Evolutionary conservation across 2,329 filamentous ascomycete genomes (phyloP).

Genomic region (Exophiala dermatitidis): DNA sequence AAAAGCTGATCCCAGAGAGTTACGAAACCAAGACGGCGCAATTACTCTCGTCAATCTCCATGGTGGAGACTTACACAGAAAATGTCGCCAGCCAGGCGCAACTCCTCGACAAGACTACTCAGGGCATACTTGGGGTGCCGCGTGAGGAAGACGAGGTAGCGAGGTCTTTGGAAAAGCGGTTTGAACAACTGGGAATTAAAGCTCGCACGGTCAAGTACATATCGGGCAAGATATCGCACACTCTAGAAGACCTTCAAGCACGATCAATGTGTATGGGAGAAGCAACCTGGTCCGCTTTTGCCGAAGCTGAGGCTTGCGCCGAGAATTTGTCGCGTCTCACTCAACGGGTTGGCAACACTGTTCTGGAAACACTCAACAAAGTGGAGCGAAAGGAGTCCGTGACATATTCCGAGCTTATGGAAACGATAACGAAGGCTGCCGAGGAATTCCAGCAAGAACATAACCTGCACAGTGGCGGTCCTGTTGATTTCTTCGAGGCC

Average conservation of each 20-base stretch:
- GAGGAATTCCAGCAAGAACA: not conserved
- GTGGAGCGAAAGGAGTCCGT: slow-evolving; percentile 38
- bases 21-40: slow-evolving; percentile 69
- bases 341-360: slow-evolving; percentile 58
- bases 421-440: slow-evolving; percentile 12
- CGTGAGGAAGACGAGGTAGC: slow-evolving; percentile 63
- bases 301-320: slow-evolving; percentile 59
- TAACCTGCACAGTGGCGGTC: not conserved
- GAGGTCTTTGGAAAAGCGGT: slow-evolving; percentile 60
- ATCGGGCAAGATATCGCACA: slow-evolving; percentile 67
- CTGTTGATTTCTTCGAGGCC: slow-evolving; percentile 17
- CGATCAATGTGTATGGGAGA: slow-evolving; percentile 66
- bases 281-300: slow-evolving; percentile 62
- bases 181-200: slow-evolving; percentile 65
- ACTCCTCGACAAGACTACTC: slow-evolving; percentile 57
- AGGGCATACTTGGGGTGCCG: slow-evolving; percentile 52
- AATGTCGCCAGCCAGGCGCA: slow-evolving; percentile 61
- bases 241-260: slow-evolving; percentile 68
- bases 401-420: slow-evolving; percentile 13
- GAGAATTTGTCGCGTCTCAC: slow-evolving; percentile 60
- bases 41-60: slow-evolving; percentile 65
- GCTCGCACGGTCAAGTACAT: slow-evolving; percentile 79
- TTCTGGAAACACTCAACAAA: slow-evolving; percentile 61
- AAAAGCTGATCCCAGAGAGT: slow-evolving; percentile 65
- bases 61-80: slow-evolving; percentile 77